These are phyloP conservation scores for Starmerella stigmatis DNA, from an alignment of 805 yeast genomes.

Conservation along the genomic window DNA sequence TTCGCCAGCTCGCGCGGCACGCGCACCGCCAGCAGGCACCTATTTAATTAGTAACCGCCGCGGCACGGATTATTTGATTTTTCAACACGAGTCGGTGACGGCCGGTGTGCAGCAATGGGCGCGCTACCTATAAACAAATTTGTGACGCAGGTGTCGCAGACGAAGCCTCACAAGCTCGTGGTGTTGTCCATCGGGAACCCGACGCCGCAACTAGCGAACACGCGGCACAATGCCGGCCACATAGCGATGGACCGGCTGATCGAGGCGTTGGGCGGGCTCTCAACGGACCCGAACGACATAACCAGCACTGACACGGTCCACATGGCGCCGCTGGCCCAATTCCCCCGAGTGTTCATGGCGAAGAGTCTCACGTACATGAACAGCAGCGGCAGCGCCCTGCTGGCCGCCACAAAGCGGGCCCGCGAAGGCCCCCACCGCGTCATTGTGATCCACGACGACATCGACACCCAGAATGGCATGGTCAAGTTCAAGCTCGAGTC, in stretches of 20 bases:
- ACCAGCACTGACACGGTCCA: constrained; percentile 2
- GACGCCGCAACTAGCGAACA: constrained; percentile 44
- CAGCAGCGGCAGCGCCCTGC: constrained; percentile 49
- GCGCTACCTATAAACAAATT: constrained; percentile 23
- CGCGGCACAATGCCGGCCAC: constrained; percentile 77
- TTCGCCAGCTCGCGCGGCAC: background rate
- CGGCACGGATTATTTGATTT: background rate
- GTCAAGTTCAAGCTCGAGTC: constrained; percentile 51
- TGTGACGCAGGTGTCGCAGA: constrained; percentile 12
- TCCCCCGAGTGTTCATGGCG: constrained; percentile 35
- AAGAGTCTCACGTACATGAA: constrained; percentile 60
- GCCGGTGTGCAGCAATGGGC: constrained; percentile 1
- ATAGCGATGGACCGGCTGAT: constrained; percentile 34
- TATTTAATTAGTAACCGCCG: constrained; percentile 1
- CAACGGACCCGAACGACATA: background rate
- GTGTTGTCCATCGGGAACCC: constrained; percentile 64
- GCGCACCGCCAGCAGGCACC: background rate
- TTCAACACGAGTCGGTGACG: background rate
- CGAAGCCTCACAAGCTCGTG: constrained; percentile 15
- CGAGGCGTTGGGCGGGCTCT: constrained; percentile 13
- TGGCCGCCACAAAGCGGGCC: constrained; percentile 26
- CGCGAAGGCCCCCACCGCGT: constrained; percentile 12
- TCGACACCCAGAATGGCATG: constrained; percentile 56
- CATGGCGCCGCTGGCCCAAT: constrained; percentile 10
- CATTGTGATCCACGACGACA: constrained; percentile 72